Conservation (phyloP, 306 rosid species). For the Betula pendula region DNA sequence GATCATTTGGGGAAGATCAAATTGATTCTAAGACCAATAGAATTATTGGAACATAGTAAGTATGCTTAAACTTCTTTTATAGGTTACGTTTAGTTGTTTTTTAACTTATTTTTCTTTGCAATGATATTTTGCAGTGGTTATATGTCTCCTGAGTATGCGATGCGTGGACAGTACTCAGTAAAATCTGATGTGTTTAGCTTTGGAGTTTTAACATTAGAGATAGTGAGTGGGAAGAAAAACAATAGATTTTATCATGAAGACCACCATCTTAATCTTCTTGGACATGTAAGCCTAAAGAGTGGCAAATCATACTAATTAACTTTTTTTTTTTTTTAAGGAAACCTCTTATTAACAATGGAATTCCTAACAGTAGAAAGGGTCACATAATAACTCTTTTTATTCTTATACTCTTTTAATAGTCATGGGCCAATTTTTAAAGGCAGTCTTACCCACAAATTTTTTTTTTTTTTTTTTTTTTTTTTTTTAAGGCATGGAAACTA, state of each 20-base stretch:
- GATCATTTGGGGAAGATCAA: constrained; percentile 48
- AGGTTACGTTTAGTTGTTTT: background rate
- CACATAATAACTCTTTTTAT: background rate
- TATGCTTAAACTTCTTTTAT: background rate
- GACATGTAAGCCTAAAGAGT: constrained; percentile 36
- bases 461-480: background rate
- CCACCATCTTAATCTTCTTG: constrained; percentile 44
- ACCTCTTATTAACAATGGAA: background rate
- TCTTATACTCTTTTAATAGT: background rate
- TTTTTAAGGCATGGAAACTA: constrained; percentile 33
- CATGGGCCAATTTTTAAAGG: background rate
- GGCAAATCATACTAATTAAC: background rate
- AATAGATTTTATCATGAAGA: constrained; percentile 35
- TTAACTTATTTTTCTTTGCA: background rate
- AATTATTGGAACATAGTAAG: constrained; percentile 59
- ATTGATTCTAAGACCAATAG: constrained; percentile 37
- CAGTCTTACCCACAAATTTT: too few species aligned
- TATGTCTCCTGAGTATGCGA: constrained; percentile 53
- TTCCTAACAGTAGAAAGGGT: background rate
- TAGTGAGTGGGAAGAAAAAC: constrained; percentile 52
- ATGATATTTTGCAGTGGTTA: constrained; percentile 43
- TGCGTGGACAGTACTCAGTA: constrained; percentile 37
- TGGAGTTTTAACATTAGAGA: constrained; percentile 48
- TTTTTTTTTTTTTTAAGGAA: background rate
- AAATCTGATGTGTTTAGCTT: constrained; percentile 53